Percentiles rank a stretch among this genome's conserved stretches.
phyloP scores from a whole-genome alignment of 345 rosid genomes.

The Excoecaria agallocha region DNA sequence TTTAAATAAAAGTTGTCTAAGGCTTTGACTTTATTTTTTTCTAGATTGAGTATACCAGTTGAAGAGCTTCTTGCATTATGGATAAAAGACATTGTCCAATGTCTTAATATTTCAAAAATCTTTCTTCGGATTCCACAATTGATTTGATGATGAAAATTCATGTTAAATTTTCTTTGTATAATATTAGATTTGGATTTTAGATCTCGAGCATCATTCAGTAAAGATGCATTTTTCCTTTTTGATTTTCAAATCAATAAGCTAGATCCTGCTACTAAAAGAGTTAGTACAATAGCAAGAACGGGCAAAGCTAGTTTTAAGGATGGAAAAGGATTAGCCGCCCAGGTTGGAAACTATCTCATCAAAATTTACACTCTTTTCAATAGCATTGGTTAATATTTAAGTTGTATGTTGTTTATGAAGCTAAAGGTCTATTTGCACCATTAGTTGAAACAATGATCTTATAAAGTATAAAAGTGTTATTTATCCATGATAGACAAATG shows the following conservation, averaged over 20 bases:
- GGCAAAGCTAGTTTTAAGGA: constrained; percentile 95
- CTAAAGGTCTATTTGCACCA: background rate
- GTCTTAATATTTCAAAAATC: background rate
- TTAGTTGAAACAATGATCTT: background rate
- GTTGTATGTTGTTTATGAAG: background rate
- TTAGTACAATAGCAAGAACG: constrained; percentile 77
- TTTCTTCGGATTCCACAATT: background rate
- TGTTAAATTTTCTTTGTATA: too few species aligned
- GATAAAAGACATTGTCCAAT: background rate
- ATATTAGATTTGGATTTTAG: background rate
- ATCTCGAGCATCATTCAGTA: background rate
- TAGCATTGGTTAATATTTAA: background rate
- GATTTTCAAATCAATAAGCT: constrained; percentile 74
- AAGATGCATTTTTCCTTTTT: constrained; percentile 9
- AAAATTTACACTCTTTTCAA: background rate
- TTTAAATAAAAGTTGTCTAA: background rate
- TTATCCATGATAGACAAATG: background rate
- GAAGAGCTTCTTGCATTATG: too few species aligned
- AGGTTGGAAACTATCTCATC: constrained; percentile 43
- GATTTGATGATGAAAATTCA: too few species aligned
- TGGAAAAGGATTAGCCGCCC: constrained; percentile 63
- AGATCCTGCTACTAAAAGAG: constrained; percentile 68
- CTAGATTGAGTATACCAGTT: background rate
- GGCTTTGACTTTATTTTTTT: too few species aligned
- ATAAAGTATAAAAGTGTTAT: background rate